Conservation (phyloP, 441 rosid genomes). For the Flueggea neowawraea region DNA sequence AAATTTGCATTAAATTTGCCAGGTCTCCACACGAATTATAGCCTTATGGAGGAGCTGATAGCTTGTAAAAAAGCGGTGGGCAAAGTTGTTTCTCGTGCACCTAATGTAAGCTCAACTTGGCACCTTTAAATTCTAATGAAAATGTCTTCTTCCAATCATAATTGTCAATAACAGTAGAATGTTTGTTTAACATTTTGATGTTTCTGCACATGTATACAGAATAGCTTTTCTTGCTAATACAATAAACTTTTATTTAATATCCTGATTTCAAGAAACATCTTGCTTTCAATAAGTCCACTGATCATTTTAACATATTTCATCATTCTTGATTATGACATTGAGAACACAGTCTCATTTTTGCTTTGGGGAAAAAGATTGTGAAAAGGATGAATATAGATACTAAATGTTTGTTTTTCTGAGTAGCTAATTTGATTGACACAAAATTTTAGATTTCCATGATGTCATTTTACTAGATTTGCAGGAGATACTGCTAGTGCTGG, state of each 20-base stretch:
- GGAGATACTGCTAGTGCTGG: slow-evolving; percentile 89
- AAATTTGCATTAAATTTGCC: slow-evolving; percentile 15
- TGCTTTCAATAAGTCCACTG: too few relatives aligned
- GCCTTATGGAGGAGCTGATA: slow-evolving; percentile 93
- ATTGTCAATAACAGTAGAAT: too few relatives aligned
- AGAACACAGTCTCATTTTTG: too few relatives aligned
- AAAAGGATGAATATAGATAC: too few relatives aligned
- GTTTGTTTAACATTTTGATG: too few relatives aligned
- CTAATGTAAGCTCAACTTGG: slow-evolving; percentile 54
- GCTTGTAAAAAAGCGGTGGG: slow-evolving; percentile 89
- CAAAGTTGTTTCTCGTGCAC: slow-evolving; percentile 77
- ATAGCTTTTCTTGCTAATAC: too few relatives aligned
- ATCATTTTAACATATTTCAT: too few relatives aligned
- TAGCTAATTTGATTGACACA: neutral
- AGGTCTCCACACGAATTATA: slow-evolving; percentile 95
- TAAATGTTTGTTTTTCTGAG: neutral
- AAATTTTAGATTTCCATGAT: slow-evolving; percentile 5
- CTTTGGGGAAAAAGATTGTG: too few relatives aligned
- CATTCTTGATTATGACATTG: too few relatives aligned
- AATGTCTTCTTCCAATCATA: neutral
- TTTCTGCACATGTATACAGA: neutral
- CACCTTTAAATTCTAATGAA: neutral
- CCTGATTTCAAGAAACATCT: too few relatives aligned
- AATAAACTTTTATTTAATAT: too few relatives aligned
- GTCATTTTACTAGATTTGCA: slow-evolving; percentile 27